Percentiles rank a stretch among this genome's conserved stretches.
These are phyloP conservation scores for Kluyveromyces siamensis DNA, from an alignment of 805 yeast genomes.

Conservation along the genomic window DNA sequence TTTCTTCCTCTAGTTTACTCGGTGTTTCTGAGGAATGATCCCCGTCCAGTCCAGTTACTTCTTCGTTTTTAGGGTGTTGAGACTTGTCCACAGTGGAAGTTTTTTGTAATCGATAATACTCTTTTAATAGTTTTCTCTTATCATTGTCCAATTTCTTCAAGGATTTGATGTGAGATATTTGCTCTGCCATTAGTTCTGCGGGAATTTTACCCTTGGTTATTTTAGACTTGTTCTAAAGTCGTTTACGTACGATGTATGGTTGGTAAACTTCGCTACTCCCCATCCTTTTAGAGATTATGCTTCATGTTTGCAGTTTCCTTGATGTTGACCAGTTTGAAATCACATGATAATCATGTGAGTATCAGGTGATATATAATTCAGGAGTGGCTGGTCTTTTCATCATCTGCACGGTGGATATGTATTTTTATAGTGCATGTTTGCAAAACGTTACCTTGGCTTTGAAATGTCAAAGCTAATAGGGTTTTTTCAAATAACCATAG, in stretches of 20 bases:
- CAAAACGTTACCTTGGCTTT: not conserved
- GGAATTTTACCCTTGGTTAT: not conserved
- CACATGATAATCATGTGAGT: too few relatives aligned
- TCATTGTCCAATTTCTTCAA: constrained; percentile 16
- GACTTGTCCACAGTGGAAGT: not conserved
- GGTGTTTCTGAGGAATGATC: not conserved
- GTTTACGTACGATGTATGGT: too few relatives aligned
- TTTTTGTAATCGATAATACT: constrained; percentile 17
- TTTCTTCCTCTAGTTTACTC: not conserved
- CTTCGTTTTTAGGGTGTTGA: not conserved
- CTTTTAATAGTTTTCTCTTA: constrained; percentile 17
- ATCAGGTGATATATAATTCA: too few relatives aligned
- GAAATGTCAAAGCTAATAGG: not conserved
- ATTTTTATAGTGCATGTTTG: not conserved
- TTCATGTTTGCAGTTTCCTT: too few relatives aligned
- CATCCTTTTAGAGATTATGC: too few relatives aligned
- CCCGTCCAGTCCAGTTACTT: not conserved
- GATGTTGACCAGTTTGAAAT: too few relatives aligned
- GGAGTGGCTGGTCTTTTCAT: too few relatives aligned
- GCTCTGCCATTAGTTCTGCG: constrained; percentile 18
- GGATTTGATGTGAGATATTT: constrained; percentile 25
- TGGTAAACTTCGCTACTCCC: too few relatives aligned
- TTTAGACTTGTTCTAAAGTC: not conserved
- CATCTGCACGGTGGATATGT: too few relatives aligned
- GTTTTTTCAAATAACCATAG: too few relatives aligned